phyloP scores from a whole-genome alignment of 768 basidiomycete genomes.

The Tricholoma matsutake region DNA sequence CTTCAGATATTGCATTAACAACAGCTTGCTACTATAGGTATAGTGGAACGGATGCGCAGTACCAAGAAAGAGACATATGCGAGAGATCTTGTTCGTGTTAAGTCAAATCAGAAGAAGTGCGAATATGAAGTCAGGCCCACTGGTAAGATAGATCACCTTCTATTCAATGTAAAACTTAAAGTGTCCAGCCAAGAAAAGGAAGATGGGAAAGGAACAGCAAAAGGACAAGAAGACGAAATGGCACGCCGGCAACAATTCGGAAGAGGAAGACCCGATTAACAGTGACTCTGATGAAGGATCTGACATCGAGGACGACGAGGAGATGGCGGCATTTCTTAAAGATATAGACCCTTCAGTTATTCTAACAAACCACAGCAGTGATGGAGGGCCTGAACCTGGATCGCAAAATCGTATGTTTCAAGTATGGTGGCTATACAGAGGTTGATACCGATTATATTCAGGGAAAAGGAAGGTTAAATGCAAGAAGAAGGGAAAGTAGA shows the following conservation, averaged over 20 bases:
- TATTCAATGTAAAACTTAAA: background rate
- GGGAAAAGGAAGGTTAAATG: background rate
- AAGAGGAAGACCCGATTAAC: background rate
- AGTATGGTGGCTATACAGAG: background rate
- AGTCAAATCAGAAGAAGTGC: background rate
- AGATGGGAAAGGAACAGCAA: background rate
- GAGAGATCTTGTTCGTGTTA: background rate
- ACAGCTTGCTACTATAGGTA: background rate
- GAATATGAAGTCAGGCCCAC: background rate
- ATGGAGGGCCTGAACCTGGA: background rate
- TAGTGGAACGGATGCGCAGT: background rate
- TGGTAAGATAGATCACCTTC: background rate
- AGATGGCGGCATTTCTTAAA: background rate
- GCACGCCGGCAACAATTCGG: background rate
- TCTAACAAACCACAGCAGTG: background rate
- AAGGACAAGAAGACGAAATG: background rate
- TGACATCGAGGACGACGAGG: background rate
- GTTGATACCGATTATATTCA: background rate
- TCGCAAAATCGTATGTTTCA: background rate
- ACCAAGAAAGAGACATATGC: background rate
- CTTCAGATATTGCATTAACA: background rate
- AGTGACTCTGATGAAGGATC: background rate
- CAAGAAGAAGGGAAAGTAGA: background rate
- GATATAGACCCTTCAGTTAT: background rate
- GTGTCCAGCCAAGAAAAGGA: background rate